Conservation (phyloP, 306 rosid genomes). For the Pyrus bretschneideri region DNA sequence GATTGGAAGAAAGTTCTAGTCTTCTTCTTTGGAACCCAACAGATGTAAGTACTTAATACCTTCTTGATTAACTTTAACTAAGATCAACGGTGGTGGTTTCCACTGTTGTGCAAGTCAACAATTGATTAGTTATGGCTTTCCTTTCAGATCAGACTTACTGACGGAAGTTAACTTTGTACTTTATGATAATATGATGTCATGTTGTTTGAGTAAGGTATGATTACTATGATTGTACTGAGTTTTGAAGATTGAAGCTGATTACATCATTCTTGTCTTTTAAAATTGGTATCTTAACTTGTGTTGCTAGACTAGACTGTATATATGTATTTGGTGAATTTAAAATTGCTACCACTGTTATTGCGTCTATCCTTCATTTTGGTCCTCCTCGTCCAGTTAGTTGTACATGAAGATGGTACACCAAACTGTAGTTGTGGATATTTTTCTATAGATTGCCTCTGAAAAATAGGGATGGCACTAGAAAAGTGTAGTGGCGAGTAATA, state of each 20-base stretch:
- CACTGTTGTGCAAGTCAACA: neutral
- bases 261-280: neutral
- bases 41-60: slow-evolving; percentile 61
- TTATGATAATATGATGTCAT: neutral
- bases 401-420: neutral
- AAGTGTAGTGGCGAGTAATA: neutral
- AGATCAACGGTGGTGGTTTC: neutral
- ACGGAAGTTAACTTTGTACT: slow-evolving; percentile 1
- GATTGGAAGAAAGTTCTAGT: slow-evolving; percentile 98
- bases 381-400: neutral
- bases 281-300: neutral
- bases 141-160: neutral
- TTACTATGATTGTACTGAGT: neutral
- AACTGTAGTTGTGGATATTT: neutral
- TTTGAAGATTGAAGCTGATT: neutral
- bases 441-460: neutral
- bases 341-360: neutral
- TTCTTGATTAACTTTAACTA: neutral
- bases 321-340: neutral
- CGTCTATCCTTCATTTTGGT: neutral
- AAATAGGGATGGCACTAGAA: neutral
- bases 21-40: slow-evolving; percentile 88
- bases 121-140: neutral
- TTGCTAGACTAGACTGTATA: neutral
- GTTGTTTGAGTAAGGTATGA: slow-evolving; percentile 8